Evolutionary conservation across 305 asterid genomes (phyloP), one percentile per base, ranked within the genome.

Genomic region (Fraxinus dipetala): DNA sequence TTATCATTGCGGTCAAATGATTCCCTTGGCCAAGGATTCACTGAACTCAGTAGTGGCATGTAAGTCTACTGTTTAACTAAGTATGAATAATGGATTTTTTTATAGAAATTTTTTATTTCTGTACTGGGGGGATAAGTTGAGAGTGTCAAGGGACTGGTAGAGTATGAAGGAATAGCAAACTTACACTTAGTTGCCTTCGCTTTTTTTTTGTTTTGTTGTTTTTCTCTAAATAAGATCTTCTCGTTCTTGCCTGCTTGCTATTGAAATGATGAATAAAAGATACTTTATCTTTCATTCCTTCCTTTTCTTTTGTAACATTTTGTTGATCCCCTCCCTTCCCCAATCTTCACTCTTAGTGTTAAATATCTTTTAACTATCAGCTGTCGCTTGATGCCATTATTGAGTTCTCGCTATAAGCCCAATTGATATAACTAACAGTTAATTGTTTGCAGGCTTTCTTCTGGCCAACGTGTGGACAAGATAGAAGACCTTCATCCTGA

Each of bases 401-500:
- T 54, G 65, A 54, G 26, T 54, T 54, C 65, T n/a, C 3, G 11
- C 26, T 22, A 16, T 54, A n/a, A 16, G 7, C 65, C 65, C 65
- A n/a, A 54, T 54, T 54, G 26, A 54, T 6, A n/a, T 54, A n/a
- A 18, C 26, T 54, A 54, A 75, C 31, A 35, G 76, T 75, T 82
- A 43, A 80, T 81, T 73, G 67, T 82, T 80, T 88, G 83, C 93
- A 92, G 97, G 88, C 81, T 79, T 40, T 81, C 81, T 40, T 81
- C 84, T 79, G 78, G 31, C 43, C 86, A 79, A 77, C 91, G 69
- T 78, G 86, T 88, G 82, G 90, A 87, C 83, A 87, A 84, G 61
- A 87, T 94, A 80, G 92, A 91, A 72, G 99, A 96, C 83, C 90
- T 96, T 79, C 90, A 81, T 79, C 96, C 97, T 75, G 87, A 90